These are phyloP conservation scores for Pseudogymnoascus sp. DNA, from an alignment of 2,329 filamentous ascomycete genomes.

Conservation along the genomic window DNA sequence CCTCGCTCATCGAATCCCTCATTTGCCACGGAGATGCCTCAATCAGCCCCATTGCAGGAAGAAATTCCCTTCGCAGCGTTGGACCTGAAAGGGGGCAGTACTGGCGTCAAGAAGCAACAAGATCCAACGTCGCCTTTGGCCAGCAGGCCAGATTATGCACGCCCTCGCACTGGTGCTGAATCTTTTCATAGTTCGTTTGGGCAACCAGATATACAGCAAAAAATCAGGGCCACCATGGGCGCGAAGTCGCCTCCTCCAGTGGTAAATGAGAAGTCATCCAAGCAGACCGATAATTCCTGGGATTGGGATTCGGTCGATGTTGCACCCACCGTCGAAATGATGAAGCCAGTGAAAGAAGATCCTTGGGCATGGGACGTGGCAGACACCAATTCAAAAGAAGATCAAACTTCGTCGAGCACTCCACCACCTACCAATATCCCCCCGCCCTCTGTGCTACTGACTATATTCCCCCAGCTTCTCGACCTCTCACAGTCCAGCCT, in stretches of 20 bases:
- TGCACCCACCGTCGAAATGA: not conserved
- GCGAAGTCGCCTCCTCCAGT: not conserved
- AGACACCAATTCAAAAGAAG: conserved; percentile 17
- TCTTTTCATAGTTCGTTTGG: not conserved
- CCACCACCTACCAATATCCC: conserved; percentile 77
- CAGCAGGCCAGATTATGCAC: conserved; percentile 25
- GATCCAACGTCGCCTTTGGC: conserved; percentile 26
- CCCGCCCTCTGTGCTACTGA: conserved; percentile 75
- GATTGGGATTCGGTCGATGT: not conserved
- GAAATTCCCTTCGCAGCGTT: conserved; percentile 47
- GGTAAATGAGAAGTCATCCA: not conserved
- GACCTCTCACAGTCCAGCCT: conserved; percentile 56
- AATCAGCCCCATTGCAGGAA: conserved; percentile 46
- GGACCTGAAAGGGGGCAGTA: conserved; percentile 36
- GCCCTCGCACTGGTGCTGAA: conserved; percentile 8
- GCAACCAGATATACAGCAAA: conserved; percentile 1
- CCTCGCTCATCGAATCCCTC: not conserved
- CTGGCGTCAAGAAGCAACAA: conserved; percentile 27
- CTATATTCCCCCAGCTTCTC: conserved; percentile 66
- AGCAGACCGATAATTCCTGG: not conserved
- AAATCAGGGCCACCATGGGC: conserved; percentile 15
- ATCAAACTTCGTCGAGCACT: not conserved
- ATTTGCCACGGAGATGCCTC: conserved; percentile 27
- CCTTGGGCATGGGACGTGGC: conserved; percentile 28
- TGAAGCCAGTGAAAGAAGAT: conserved; percentile 16